phyloP scores from a whole-genome alignment of 306 rosid species.

The Carpinus fangiana region DNA sequence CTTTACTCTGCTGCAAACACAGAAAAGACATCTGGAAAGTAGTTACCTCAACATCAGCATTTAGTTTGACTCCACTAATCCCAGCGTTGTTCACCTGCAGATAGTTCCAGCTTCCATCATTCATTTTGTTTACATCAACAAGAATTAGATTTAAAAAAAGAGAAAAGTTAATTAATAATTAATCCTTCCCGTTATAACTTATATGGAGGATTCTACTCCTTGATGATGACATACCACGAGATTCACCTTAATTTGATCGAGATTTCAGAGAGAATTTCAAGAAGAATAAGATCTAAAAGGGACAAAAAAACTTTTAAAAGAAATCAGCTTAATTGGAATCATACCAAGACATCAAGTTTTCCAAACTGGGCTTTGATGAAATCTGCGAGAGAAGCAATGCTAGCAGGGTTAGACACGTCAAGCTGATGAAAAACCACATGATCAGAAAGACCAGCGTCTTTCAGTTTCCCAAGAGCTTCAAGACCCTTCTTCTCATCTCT shows the following conservation, averaged over 20 bases:
- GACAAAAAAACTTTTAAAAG: neutral
- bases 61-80: slow-evolving; percentile 26
- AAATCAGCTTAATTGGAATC: neutral
- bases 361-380: slow-evolving; percentile 30
- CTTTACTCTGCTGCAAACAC: neutral
- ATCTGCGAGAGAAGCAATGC: slow-evolving; percentile 29
- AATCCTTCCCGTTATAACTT: neutral
- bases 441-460: neutral
- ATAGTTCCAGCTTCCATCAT: neutral
- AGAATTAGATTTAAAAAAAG: neutral
- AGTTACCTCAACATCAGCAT: slow-evolving; percentile 36
- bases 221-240: neutral
- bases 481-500: slow-evolving; percentile 43
- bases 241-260: neutral
- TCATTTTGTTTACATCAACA: neutral
- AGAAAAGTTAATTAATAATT: neutral
- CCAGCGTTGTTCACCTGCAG: slow-evolving; percentile 56
- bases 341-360: slow-evolving; percentile 43
- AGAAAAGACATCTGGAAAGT: neutral
- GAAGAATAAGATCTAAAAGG: too few species aligned
- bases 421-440: slow-evolving; percentile 8
- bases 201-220: neutral
- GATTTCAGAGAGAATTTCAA: neutral
- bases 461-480: slow-evolving; percentile 32
- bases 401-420: slow-evolving; percentile 22